These are phyloP conservation scores for Macrolepiota fuliginosa DNA, from an alignment of 768 basidiomycete genomes.

Conservation along the genomic window DNA sequence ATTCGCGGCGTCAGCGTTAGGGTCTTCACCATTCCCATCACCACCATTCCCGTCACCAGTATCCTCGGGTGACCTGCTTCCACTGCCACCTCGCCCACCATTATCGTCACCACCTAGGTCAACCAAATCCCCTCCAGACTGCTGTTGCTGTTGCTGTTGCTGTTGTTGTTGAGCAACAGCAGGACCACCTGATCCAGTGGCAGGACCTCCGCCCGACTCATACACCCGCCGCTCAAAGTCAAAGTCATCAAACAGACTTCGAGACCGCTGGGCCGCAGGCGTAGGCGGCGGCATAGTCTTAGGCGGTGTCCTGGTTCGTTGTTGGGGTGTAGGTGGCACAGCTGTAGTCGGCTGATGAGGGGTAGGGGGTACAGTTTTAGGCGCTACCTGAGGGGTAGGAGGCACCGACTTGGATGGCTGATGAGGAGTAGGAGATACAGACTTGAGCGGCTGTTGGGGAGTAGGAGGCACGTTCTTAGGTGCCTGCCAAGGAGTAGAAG, in stretches of 20 bases:
- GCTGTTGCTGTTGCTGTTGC: neutral
- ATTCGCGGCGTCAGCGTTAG: neutral
- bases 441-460: neutral
- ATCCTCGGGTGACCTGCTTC: neutral
- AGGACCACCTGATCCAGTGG: neutral
- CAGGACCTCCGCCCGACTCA: neutral
- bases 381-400: neutral
- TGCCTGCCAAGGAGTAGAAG: neutral
- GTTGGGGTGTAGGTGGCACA: neutral
- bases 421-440: neutral
- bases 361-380: neutral
- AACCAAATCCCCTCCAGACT: neutral
- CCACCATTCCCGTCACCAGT: neutral
- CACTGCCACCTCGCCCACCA: neutral
- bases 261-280: neutral
- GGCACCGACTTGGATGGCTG: neutral
- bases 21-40: neutral
- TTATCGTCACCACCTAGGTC: neutral
- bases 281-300: too few species aligned
- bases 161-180: too few species aligned
- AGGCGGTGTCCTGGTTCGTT: too few species aligned
- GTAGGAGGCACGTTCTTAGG: neutral
- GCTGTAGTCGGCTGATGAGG: neutral
- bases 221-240: neutral
- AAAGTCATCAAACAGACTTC: neutral